Percentiles rank a stretch among this genome's conserved stretches.
Conservation (phyloP, 768 basidiomycete species). For the Tubosaeta sp. region DNA sequence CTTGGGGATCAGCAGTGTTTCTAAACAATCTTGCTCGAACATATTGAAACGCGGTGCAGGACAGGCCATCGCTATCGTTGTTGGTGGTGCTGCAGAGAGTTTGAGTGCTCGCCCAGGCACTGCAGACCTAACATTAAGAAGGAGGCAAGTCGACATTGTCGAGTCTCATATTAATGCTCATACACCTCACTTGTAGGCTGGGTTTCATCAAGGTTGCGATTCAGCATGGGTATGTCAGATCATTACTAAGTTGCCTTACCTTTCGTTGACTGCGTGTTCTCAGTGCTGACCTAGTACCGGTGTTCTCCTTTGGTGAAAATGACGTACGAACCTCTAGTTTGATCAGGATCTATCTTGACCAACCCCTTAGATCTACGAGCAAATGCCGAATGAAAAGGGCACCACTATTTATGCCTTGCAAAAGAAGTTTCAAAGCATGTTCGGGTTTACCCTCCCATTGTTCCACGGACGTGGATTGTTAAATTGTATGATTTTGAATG, state of each 20-base stretch:
- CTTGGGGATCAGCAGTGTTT: conserved; percentile 90
- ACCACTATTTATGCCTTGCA: conserved; percentile 84
- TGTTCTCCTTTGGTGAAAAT: conserved; percentile 98
- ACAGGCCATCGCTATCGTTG: conserved; percentile 86
- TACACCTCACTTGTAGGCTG: conserved; percentile 42
- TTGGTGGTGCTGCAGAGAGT: conserved; percentile 95
- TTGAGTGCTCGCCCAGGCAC: conserved; percentile 95
- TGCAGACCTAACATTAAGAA: conserved; percentile 78
- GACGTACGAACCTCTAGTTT: conserved; percentile 55
- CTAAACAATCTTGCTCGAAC: conserved; percentile 84
- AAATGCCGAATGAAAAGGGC: conserved; percentile 94
- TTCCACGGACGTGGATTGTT: conserved; percentile 95
- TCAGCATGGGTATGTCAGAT: conserved; percentile 64
- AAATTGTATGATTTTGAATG: conserved; percentile 63
- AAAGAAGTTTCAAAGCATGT: conserved; percentile 85
- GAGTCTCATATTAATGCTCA: neutral
- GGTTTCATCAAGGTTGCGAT: conserved; percentile 97
- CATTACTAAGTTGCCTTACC: neutral
- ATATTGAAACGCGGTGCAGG: conserved; percentile 64
- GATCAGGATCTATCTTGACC: neutral
- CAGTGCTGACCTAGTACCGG: conserved; percentile 93
- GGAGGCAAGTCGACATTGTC: conserved; percentile 41
- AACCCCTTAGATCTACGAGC: conserved; percentile 77
- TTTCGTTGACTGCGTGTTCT: neutral
- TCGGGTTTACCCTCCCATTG: conserved; percentile 95